These are phyloP conservation scores for Metschnikowia orientalis DNA, from an alignment of 805 yeast genomes.

Conservation along the genomic window DNA sequence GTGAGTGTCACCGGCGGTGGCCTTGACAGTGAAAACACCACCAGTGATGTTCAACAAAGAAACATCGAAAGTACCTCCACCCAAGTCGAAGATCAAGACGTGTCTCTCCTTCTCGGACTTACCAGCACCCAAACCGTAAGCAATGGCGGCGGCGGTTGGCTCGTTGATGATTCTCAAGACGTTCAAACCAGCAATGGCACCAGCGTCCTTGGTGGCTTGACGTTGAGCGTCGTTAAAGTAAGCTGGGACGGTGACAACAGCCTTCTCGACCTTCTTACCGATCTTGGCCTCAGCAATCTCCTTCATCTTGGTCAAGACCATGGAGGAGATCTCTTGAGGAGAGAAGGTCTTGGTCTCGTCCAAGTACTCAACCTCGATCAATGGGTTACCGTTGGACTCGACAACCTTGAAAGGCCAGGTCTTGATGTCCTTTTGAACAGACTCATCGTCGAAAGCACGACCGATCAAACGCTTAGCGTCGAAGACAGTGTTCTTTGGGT, in stretches of 20 bases:
- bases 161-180: constrained; percentile 47
- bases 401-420: constrained; percentile 46
- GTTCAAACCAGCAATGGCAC: constrained; percentile 49
- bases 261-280: constrained; percentile 66
- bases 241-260: constrained; percentile 48
- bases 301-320: constrained; percentile 49
- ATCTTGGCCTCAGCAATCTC: constrained; percentile 85
- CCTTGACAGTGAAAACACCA: constrained; percentile 95
- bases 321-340: constrained; percentile 47
- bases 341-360: constrained; percentile 45
- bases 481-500: constrained; percentile 48
- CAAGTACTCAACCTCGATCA: constrained; percentile 44
- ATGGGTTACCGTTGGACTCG: constrained; percentile 44
- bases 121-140: constrained; percentile 25
- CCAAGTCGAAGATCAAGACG: constrained; percentile 88
- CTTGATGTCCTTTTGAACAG: constrained; percentile 54
- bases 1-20: constrained; percentile 63
- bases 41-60: constrained; percentile 87
- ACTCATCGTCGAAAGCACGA: constrained; percentile 57
- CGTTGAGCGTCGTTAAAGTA: constrained; percentile 48
- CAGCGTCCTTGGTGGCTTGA: constrained; percentile 51
- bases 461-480: constrained; percentile 54
- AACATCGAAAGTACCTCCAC: constrained; percentile 99
- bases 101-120: constrained; percentile 48
- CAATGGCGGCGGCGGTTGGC: constrained; percentile 57